These are phyloP conservation scores for Cladophialophora exuberans DNA, from an alignment of 2,329 filamentous ascomycete species.

Conservation along the genomic window DNA sequence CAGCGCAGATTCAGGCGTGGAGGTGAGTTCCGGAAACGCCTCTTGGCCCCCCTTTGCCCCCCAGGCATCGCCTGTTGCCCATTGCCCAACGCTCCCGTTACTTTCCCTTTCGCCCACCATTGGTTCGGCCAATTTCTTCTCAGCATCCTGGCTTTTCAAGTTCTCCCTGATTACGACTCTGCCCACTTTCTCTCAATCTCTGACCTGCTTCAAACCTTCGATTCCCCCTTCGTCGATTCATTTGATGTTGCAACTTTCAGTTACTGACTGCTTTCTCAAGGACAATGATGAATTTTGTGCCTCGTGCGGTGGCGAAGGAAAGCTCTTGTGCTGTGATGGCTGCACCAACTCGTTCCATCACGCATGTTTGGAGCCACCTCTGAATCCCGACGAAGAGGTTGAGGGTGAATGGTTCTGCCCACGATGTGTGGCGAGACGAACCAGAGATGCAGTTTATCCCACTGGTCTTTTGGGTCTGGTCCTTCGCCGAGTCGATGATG, in stretches of 20 bases:
- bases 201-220: background rate
- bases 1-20: conserved; percentile 43
- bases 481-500: conserved; percentile 66
- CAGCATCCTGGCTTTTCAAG: conserved; percentile 7
- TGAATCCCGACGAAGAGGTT: conserved; percentile 64
- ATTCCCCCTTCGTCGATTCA: background rate
- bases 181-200: conserved; percentile 1
- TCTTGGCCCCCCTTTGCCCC: background rate
- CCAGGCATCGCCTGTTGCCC: conserved; percentile 7
- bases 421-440: conserved; percentile 58
- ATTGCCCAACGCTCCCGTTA: too few species aligned
- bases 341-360: conserved; percentile 91
- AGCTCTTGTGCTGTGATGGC: conserved; percentile 90
- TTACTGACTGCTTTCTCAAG: conserved; percentile 37
- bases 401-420: conserved; percentile 84
- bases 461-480: conserved; percentile 54
- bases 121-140: conserved; percentile 14
- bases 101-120: too few species aligned
- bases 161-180: background rate
- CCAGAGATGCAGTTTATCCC: conserved; percentile 49
- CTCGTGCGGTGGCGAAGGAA: conserved; percentile 79
- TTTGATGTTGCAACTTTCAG: conserved; percentile 24
- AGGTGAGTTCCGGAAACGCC: conserved; percentile 48
- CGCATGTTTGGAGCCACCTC: conserved; percentile 80
- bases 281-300: conserved; percentile 92